phyloP scores from a whole-genome alignment of 345 rosid species.

The Conringia planisiliqua region DNA sequence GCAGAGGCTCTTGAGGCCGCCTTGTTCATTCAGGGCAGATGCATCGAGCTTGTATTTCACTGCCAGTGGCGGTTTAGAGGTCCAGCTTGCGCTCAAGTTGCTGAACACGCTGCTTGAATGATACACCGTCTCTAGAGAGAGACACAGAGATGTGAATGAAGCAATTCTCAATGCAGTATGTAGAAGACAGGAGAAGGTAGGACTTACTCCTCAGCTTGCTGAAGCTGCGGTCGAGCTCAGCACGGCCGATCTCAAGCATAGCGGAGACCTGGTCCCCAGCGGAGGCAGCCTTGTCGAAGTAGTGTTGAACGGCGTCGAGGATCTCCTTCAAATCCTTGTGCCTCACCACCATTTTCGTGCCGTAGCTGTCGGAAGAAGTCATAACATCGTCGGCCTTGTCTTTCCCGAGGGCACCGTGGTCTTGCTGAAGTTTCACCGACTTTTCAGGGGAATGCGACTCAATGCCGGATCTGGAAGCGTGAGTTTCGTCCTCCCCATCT shows the following conservation, averaged over 20 bases:
- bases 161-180: background rate
- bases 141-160: background rate
- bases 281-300: slow-evolving; percentile 75
- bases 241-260: slow-evolving; percentile 79
- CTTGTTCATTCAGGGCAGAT: slow-evolving; percentile 45
- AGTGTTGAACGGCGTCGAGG: slow-evolving; percentile 66
- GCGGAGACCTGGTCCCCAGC: slow-evolving; percentile 75
- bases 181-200: background rate
- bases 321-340: slow-evolving; percentile 88
- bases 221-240: slow-evolving; percentile 86
- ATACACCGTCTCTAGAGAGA: slow-evolving; percentile 77
- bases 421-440: slow-evolving; percentile 23
- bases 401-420: slow-evolving; percentile 15
- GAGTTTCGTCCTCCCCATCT: slow-evolving; percentile 39
- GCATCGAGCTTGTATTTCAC: slow-evolving; percentile 75
- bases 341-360: slow-evolving; percentile 69
- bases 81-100: slow-evolving; percentile 88
- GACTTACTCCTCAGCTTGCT: slow-evolving; percentile 68
- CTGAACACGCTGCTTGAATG: slow-evolving; percentile 86
- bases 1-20: slow-evolving; percentile 69
- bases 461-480: slow-evolving; percentile 61
- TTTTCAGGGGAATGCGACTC: slow-evolving; percentile 56
- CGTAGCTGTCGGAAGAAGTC: slow-evolving; percentile 34
- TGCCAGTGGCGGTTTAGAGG: slow-evolving; percentile 91
- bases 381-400: slow-evolving; percentile 39